phyloP scores from a whole-genome alignment of 2,329 filamentous ascomycete genomes.

The Paecilomyces formosus region DNA sequence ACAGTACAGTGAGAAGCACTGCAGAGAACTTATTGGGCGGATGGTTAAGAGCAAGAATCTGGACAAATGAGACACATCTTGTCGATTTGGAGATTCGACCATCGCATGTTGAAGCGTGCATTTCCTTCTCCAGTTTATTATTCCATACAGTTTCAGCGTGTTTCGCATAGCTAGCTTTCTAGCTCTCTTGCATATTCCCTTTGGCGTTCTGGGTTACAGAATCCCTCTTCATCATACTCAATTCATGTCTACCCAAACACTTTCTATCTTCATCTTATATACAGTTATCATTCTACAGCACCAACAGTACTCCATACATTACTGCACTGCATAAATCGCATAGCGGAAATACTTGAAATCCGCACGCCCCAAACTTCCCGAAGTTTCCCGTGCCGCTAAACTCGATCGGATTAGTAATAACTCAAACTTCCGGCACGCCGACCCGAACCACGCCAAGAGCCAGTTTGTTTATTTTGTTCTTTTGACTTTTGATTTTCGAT shows the following conservation, averaged over 20 bases:
- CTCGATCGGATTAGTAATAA: neutral
- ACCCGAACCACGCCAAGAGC: too few species aligned
- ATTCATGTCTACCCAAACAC: too few species aligned
- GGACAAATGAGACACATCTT: slow-evolving; percentile 38
- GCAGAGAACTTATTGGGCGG: slow-evolving; percentile 55
- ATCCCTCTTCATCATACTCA: too few species aligned
- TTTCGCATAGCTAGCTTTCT: too few species aligned
- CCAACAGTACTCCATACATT: neutral
- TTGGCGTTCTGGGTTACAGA: too few species aligned
- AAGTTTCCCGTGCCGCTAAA: neutral
- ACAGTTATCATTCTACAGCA: too few species aligned
- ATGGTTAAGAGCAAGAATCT: slow-evolving; percentile 55
- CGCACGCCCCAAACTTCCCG: neutral
- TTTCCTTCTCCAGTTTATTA: neutral
- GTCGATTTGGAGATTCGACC: neutral
- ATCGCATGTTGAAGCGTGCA: neutral
- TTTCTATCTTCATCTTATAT: too few species aligned
- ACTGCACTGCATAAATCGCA: neutral
- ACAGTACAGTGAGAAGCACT: slow-evolving; percentile 56
- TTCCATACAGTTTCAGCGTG: too few species aligned
- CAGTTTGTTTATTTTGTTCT: neutral
- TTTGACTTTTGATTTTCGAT: neutral
- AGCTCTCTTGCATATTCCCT: too few species aligned
- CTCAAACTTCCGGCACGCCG: neutral
- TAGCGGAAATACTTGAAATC: neutral